Evolutionary conservation across 768 basidiomycete species (phyloP), one percentile per base, ranked within the genome.

Genomic region (Lactarius quietus): DNA sequence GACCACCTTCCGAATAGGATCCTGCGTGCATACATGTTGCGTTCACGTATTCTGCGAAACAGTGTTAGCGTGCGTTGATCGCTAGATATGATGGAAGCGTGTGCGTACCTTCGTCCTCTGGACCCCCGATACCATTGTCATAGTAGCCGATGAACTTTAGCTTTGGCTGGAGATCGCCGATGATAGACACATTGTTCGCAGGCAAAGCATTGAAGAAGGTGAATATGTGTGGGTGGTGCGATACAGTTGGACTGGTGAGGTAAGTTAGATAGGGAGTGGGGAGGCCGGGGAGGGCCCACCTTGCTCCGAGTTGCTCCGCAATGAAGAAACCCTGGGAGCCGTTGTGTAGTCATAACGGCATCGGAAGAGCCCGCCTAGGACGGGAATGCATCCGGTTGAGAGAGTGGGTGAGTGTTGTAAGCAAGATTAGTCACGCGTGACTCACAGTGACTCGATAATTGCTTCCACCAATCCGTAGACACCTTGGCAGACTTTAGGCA

Each of bases 331-430:
- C 97, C 64, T 89, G 87, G 20, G 93, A 87, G 28, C 92, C 92
- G 71, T 98, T 89, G 86, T 78, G 75, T 98, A 99, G 75, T 92
- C 86, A 75, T 98, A 99, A 65, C 89, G 81, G 76, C 96, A 98
- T 58, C 97, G 86, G 82, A 98, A 99, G 80, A 98, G 95, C 75
- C 98, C 97, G 59, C 97, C 97, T n/a, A n/a, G n/a, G n/a, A n/a
- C n/a, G n/a, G n/a, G n/a, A n/a, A n/a, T n/a, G n/a, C n/a, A n/a
- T n/a, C n/a, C n/a, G n/a, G n/a, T n/a, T n/a, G n/a, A n/a, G n/a
- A n/a, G n/a, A n/a, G n/a, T n/a, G n/a, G n/a, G n/a, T n/a, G n/a
- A n/a, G n/a, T n/a, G n/a, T n/a, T n/a, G n/a, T n/a, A n/a, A n/a
- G n/a, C n/a, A n/a, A n/a, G n/a, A n/a, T n/a, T n/a, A n/a, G n/a